Evolutionary conservation across 2,329 filamentous ascomycete species (phyloP).

Genomic region (Cladosporium sp.): DNA sequence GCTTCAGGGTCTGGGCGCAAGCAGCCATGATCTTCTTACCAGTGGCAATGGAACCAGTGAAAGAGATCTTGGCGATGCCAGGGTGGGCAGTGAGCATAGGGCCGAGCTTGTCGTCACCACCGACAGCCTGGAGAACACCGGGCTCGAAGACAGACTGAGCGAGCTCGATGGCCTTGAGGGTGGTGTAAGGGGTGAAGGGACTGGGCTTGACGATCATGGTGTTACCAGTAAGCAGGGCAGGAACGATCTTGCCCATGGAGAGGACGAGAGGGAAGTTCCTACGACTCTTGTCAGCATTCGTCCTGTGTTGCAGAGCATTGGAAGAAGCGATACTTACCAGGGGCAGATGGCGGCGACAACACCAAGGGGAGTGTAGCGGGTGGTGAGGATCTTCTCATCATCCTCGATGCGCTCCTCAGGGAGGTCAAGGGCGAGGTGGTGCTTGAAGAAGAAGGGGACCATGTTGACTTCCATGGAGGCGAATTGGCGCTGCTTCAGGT

Average conservation of each 20-base stretch:
- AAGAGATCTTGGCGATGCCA: conserved; percentile 58
- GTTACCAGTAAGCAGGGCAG: conserved; percentile 51
- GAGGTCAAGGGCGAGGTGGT: conserved; percentile 34
- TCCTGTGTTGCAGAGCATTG: not conserved
- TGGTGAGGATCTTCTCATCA: conserved; percentile 45
- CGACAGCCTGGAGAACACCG: conserved; percentile 59
- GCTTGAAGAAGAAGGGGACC: conserved; percentile 34
- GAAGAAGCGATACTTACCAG: conserved; percentile 26
- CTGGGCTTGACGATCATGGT: conserved; percentile 37
- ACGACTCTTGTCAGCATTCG: not conserved
- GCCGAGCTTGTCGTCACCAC: conserved; percentile 58
- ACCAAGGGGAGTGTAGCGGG: conserved; percentile 45
- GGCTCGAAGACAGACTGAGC: conserved; percentile 56
- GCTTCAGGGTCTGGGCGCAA: conserved; percentile 56
- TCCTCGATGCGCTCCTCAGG: conserved; percentile 41
- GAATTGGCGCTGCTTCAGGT: conserved; percentile 33
- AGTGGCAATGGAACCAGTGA: conserved; percentile 58
- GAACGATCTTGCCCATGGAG: conserved; percentile 51
- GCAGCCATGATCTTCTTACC: conserved; percentile 59
- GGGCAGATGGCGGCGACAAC: conserved; percentile 45
- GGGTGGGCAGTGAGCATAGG: conserved; percentile 57
- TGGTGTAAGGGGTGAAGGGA: conserved; percentile 55
- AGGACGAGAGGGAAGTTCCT: conserved; percentile 52
- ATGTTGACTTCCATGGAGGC: conserved; percentile 38
- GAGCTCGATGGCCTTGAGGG: conserved; percentile 59